Percentiles rank a stretch among this genome's conserved stretches.
phyloP scores from a whole-genome alignment of 306 rosid genomes.

The Cajanus cajan region DNA sequence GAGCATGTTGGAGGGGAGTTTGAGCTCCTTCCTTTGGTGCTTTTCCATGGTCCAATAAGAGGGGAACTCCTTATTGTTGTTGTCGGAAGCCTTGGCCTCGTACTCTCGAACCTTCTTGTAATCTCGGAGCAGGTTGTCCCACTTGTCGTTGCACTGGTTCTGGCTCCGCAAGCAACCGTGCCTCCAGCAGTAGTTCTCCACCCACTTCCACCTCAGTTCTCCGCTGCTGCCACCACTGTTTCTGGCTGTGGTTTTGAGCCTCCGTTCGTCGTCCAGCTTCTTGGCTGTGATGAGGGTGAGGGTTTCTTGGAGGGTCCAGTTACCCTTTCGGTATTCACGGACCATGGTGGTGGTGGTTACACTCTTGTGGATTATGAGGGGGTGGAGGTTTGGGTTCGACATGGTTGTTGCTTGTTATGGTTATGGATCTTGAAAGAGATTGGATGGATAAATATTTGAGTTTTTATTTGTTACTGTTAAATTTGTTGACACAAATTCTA shows the following conservation, averaged over 20 bases:
- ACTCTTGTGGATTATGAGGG: too few relatives aligned
- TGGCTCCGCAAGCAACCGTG: conserved; percentile 47
- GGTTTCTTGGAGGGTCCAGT: conserved; percentile 51
- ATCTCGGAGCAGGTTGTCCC: conserved; percentile 54
- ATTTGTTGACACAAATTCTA: too few relatives aligned
- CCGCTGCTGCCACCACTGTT: too few relatives aligned
- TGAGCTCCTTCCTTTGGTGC: conserved; percentile 36
- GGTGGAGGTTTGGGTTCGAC: too few relatives aligned
- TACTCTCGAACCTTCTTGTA: conserved; percentile 50
- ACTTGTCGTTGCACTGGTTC: conserved; percentile 53
- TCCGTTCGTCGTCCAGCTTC: conserved; percentile 44
- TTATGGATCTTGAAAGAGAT: too few relatives aligned
- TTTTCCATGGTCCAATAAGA: conserved; percentile 48
- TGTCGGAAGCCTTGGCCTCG: conserved; percentile 18
- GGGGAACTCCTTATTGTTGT: background rate
- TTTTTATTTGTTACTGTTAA: too few relatives aligned
- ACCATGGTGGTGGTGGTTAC: too few relatives aligned
- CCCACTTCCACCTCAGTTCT: conserved; percentile 58
- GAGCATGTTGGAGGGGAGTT: conserved; percentile 45
- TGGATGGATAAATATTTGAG: too few relatives aligned
- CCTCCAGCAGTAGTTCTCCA: conserved; percentile 57
- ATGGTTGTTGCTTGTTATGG: too few relatives aligned
- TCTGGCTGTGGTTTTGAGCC: conserved; percentile 20
- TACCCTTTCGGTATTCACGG: too few relatives aligned
- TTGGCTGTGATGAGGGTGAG: conserved; percentile 43